These are phyloP conservation scores for Naegleria fowleri DNA, from an alignment of 208 protist species.

Conservation along the genomic window DNA sequence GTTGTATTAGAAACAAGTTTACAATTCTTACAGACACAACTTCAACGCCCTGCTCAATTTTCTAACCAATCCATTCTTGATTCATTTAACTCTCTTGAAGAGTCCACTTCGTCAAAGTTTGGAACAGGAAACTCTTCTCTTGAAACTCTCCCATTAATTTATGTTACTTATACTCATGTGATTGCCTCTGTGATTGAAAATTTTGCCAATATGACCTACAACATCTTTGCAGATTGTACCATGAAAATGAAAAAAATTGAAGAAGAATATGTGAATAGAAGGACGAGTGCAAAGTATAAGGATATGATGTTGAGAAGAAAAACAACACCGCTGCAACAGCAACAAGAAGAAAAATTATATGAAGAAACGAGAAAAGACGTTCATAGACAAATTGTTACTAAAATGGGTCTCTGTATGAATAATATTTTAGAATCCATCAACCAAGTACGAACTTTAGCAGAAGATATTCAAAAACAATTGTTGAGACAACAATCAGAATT, in stretches of 20 bases:
- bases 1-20: not conserved
- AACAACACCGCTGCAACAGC: not conserved
- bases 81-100: not conserved
- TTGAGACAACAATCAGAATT: not conserved
- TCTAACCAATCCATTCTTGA: not conserved
- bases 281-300: not conserved
- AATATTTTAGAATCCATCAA: not conserved
- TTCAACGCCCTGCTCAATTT: not conserved
- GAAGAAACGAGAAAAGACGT: not conserved
- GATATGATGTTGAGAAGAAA: not conserved
- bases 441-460: not conserved
- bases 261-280: conserved; percentile 2
- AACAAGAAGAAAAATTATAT: not conserved
- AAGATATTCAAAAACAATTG: not conserved
- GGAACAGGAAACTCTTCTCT: not conserved
- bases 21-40: not conserved
- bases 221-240: not conserved
- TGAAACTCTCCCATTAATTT: not conserved
- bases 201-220: not conserved
- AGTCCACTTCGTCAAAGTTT: not conserved
- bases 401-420: not conserved
- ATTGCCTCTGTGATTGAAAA: not conserved
- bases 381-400: not conserved
- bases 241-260: not conserved
- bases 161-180: not conserved